Conservation (phyloP, 2,329 filamentous ascomycete genomes). For the Aureobasidium sp. region DNA sequence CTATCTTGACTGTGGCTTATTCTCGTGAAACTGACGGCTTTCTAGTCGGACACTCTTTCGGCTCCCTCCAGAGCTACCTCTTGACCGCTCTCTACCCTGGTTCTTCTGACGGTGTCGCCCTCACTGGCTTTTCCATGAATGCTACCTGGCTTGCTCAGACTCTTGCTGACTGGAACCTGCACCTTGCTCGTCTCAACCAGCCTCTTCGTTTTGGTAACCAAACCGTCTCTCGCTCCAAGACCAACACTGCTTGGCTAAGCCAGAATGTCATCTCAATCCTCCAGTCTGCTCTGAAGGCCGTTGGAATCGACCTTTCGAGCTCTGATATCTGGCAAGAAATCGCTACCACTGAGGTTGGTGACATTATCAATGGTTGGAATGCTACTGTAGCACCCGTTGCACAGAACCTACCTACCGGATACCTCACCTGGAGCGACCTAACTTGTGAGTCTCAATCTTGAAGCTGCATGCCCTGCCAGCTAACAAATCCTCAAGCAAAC, state of each 20-base stretch:
- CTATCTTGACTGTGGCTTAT: not conserved
- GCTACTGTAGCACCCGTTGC: constrained; percentile 14
- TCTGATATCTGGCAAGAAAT: constrained; percentile 18
- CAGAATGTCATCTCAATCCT: constrained; percentile 42
- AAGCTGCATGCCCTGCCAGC: not conserved
- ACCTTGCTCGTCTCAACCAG: constrained; percentile 24
- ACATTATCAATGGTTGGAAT: constrained; percentile 27
- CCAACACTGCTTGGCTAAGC: constrained; percentile 1
- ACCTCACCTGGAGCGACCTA: constrained; percentile 22
- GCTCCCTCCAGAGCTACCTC: constrained; percentile 38
- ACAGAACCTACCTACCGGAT: constrained; percentile 21
- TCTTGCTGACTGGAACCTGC: constrained; percentile 25
- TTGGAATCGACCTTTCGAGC: constrained; percentile 27
- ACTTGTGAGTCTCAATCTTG: not conserved
- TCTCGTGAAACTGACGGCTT: not conserved
- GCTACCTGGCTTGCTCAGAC: constrained; percentile 22
- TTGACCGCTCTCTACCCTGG: constrained; percentile 48
- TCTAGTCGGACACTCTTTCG: constrained; percentile 32
- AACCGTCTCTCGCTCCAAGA: constrained; percentile 5
- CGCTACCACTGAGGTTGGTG: constrained; percentile 20
- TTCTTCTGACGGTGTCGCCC: constrained; percentile 38
- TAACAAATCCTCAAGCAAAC: constrained; percentile 19
- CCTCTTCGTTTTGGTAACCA: constrained; percentile 26
- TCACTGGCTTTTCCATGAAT: constrained; percentile 33
- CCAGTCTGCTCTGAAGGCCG: constrained; percentile 26